Evolutionary conservation across 73 alveolate species (phyloP).

Genomic region (Stentor coeruleus): DNA sequence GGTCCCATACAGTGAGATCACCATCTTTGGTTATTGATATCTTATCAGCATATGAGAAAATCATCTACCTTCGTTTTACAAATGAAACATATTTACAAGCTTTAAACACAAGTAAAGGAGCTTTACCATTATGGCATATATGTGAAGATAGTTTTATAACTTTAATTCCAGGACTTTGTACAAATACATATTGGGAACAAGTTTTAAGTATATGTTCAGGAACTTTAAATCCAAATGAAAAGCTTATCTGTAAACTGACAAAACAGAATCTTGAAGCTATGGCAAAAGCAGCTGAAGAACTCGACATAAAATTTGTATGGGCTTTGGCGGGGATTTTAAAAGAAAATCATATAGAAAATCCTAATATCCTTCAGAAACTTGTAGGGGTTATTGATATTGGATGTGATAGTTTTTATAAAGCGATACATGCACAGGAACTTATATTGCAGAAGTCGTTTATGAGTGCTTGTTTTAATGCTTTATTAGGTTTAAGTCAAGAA

Average conservation of each 20-base stretch:
- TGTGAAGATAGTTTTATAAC: conserved; percentile 19
- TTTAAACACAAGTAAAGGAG: background rate
- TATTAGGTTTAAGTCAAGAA: background rate
- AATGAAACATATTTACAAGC: background rate
- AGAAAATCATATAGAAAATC: background rate
- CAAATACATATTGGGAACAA: no score
- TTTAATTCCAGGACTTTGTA: background rate
- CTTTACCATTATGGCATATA: background rate
- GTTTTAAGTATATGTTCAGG: background rate
- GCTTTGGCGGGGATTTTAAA: background rate
- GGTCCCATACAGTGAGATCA: background rate
- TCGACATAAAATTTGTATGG: background rate
- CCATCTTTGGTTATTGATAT: background rate
- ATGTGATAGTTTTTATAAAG: conserved; percentile 1
- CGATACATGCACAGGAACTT: background rate
- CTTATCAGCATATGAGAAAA: background rate
- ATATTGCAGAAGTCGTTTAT: background rate
- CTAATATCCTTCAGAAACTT: background rate
- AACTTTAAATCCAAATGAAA: background rate
- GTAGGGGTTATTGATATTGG: background rate
- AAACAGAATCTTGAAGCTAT: background rate
- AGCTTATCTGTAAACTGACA: background rate
- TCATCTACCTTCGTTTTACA: background rate
- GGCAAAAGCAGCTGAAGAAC: background rate
- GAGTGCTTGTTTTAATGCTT: background rate